These are phyloP conservation scores for Cubamyces lactineus DNA, from an alignment of 768 basidiomycete species.

Conservation along the genomic window DNA sequence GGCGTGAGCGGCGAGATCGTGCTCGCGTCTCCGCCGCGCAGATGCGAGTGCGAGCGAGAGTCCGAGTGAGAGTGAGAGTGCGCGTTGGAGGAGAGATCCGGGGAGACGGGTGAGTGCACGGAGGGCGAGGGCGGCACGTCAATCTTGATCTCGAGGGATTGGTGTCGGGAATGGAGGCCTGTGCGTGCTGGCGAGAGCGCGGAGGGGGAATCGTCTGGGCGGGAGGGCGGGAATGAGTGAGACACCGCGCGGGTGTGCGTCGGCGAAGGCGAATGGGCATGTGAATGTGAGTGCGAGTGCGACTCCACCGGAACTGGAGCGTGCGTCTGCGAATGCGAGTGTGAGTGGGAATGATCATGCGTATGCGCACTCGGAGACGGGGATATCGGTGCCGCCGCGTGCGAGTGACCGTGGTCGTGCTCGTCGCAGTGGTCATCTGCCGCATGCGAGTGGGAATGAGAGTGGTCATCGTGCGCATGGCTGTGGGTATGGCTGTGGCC, in stretches of 20 bases:
- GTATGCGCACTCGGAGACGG: neutral
- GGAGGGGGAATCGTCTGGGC: slow-evolving; percentile 1
- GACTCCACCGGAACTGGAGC: slow-evolving; percentile 9
- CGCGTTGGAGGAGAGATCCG: slow-evolving; percentile 12
- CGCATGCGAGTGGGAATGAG: slow-evolving; percentile 16
- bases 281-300: slow-evolving; percentile 27
- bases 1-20: slow-evolving; percentile 66
- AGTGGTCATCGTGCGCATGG: slow-evolving; percentile 18
- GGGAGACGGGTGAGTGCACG: slow-evolving; percentile 33
- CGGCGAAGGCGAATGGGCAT: slow-evolving; percentile 30
- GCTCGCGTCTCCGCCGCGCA: slow-evolving; percentile 9
- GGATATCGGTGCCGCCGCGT: neutral
- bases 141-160: slow-evolving; percentile 27
- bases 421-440: neutral
- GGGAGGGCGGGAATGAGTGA: slow-evolving; percentile 27
- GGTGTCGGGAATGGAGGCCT: slow-evolving; percentile 25
- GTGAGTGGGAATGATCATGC: slow-evolving; percentile 25
- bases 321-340: slow-evolving; percentile 23
- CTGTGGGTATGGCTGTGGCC: slow-evolving; percentile 5
- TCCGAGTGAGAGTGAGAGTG: slow-evolving; percentile 14
- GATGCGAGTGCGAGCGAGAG: slow-evolving; percentile 25
- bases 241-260: slow-evolving; percentile 33
- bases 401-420: slow-evolving; percentile 12
- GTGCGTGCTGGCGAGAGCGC: slow-evolving; percentile 22
- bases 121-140: slow-evolving; percentile 25